Evolutionary conservation across 2,329 filamentous ascomycete genomes (phyloP).

Genomic region (Ophiostoma angusticollis): DNA sequence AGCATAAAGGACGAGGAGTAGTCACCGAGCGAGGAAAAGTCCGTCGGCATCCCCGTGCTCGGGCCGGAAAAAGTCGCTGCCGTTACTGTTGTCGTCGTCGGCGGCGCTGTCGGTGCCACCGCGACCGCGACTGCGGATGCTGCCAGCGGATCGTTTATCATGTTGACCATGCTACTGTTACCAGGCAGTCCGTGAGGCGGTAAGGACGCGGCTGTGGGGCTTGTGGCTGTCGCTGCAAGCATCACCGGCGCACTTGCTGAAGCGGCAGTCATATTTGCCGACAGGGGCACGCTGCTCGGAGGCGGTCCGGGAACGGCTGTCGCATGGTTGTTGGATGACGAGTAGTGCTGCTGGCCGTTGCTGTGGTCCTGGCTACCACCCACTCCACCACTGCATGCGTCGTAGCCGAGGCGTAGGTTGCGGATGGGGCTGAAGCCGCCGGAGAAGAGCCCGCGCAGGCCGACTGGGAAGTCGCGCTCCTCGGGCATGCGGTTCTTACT

Average conservation of each 20-base stretch:
- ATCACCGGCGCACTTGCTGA: too few species aligned
- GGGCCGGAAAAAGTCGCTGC: too few species aligned
- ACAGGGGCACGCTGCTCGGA: too few species aligned
- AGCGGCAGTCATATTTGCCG: too few species aligned
- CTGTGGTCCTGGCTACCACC: neutral
- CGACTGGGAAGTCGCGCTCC: constrained; percentile 13
- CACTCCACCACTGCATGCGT: too few species aligned
- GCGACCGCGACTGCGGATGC: neutral
- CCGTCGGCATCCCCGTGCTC: neutral
- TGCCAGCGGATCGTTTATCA: constrained; percentile 1
- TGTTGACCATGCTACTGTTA: neutral
- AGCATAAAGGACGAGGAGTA: constrained; percentile 3
- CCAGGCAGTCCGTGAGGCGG: too few species aligned
- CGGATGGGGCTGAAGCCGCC: neutral
- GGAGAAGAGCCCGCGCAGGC: constrained; percentile 11
- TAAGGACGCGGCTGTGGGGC: too few species aligned
- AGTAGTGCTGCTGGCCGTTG: neutral
- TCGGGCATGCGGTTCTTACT: constrained; percentile 15
- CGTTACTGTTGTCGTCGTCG: too few species aligned
- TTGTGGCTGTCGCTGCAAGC: neutral
- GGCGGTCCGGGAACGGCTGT: too few species aligned
- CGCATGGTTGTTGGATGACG: too few species aligned
- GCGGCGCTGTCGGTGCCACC: too few species aligned
- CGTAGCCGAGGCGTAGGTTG: constrained; percentile 4
- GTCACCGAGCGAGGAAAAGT: neutral